Percentiles rank a stretch among this genome's conserved stretches.
Evolutionary conservation across 2,329 filamentous ascomycete genomes (phyloP).

Genomic region (Pseudogymnoascus pannorum): DNA sequence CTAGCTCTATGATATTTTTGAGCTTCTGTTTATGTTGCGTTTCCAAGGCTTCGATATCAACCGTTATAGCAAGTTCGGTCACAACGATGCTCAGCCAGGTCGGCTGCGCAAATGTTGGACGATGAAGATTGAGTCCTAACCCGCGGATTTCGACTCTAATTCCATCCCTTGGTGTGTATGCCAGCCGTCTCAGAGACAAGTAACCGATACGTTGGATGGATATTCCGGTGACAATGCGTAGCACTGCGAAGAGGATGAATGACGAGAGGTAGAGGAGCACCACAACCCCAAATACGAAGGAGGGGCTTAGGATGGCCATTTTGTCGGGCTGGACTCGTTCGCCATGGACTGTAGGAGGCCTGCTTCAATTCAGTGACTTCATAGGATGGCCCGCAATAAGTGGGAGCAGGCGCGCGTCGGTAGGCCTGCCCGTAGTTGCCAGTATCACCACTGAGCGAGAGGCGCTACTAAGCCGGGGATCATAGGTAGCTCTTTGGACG

Average conservation of each 20-base stretch:
- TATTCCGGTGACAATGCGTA: constrained; percentile 86
- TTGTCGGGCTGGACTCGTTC: constrained; percentile 14
- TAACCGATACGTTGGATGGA: constrained; percentile 95
- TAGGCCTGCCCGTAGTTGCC: not conserved
- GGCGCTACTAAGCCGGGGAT: not conserved
- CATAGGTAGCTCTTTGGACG: constrained; percentile 2
- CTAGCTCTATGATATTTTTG: constrained; percentile 19
- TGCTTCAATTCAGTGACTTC: not conserved
- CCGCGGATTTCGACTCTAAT: constrained; percentile 84
- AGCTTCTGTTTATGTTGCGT: constrained; percentile 34
- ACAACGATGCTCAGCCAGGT: constrained; percentile 92
- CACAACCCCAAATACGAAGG: constrained; percentile 79
- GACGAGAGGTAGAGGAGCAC: constrained; percentile 84
- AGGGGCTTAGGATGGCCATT: constrained; percentile 64
- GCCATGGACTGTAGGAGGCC: constrained; percentile 1
- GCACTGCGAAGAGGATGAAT: constrained; percentile 86
- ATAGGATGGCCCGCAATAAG: not conserved
- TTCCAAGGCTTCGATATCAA: constrained; percentile 66
- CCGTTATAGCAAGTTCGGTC: constrained; percentile 73
- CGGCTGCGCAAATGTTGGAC: constrained; percentile 92
- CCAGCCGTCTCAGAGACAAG: constrained; percentile 81
- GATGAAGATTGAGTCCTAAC: constrained; percentile 79
- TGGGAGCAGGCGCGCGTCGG: not conserved
- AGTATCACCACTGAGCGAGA: constrained; percentile 2
- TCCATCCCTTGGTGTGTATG: constrained; percentile 84